These are phyloP conservation scores for Solanum clarkiae DNA, from an alignment of 257 asterid species.

Conservation along the genomic window DNA sequence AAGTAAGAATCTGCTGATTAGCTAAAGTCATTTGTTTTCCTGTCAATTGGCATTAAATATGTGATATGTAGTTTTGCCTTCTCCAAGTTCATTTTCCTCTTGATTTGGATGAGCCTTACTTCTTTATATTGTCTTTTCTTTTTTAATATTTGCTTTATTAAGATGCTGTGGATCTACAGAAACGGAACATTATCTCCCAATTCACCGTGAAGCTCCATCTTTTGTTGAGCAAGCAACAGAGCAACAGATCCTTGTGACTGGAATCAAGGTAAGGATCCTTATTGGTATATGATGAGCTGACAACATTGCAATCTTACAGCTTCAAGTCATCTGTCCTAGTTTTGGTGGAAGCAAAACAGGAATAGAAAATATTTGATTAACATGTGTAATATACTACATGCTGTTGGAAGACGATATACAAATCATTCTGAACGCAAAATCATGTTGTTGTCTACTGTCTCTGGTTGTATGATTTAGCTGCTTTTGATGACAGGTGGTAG, in stretches of 20 bases:
- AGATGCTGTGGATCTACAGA: constrained; percentile 21
- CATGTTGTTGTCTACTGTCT: background rate
- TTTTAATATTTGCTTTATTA: background rate
- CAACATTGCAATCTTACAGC: background rate
- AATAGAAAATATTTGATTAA: background rate
- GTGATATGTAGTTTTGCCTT: background rate
- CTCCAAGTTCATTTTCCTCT: background rate
- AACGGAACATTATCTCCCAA: constrained; percentile 79
- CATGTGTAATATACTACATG: background rate
- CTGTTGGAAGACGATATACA: background rate
- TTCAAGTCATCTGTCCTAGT: background rate
- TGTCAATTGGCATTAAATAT: background rate
- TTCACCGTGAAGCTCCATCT: constrained; percentile 94
- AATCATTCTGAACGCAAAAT: background rate
- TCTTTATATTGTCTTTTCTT: background rate
- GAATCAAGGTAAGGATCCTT: constrained; percentile 59
- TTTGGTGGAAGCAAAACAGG: background rate
- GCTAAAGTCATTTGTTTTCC: background rate
- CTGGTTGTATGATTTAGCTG: background rate
- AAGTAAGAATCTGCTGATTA: constrained; percentile 28
- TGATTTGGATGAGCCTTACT: background rate
- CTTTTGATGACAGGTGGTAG: constrained; percentile 50
- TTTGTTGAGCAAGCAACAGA: constrained; percentile 97
- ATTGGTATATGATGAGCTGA: background rate
- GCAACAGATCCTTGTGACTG: constrained; percentile 89